Evolutionary conservation across 352 stramenopile genomes (phyloP).

Genomic region (Globisporangium spiculum): DNA sequence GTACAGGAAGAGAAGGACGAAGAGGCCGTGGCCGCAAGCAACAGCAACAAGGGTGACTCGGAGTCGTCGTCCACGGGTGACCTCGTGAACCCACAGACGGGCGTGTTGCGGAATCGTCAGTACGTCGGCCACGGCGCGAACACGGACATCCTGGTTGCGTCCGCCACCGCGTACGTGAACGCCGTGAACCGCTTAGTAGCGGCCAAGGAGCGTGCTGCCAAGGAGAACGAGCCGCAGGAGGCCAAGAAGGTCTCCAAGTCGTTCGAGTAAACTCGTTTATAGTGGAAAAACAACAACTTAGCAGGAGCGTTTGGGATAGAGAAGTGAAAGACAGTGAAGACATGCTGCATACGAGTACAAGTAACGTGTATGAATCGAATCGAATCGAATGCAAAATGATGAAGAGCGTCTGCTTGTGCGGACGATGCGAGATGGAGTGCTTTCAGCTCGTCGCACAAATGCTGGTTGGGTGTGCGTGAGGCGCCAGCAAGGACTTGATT

Average conservation of each 20-base stretch:
- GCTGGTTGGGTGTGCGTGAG: no score
- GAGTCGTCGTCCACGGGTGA: conserved; percentile 25
- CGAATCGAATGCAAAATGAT: no score
- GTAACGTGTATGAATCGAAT: no score
- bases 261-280: conserved; percentile 21
- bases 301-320: neutral
- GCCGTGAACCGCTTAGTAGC: conserved; percentile 85
- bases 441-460: no score
- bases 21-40: conserved; percentile 17
- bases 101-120: conserved; percentile 71
- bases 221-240: conserved; percentile 18
- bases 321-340: neutral
- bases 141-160: conserved; percentile 88
- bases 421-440: no score
- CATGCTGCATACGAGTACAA: neutral
- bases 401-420: no score
- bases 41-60: conserved; percentile 20
- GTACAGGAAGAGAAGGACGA: conserved; percentile 69
- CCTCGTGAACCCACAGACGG: conserved; percentile 87
- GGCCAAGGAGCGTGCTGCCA: conserved; percentile 46
- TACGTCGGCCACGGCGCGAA: conserved; percentile 89
- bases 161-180: conserved; percentile 86
- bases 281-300: neutral
- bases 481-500: no score
- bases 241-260: conserved; percentile 23